Conservation (phyloP, 2,329 filamentous ascomycete genomes). For the Monilinia fructicola region DNA sequence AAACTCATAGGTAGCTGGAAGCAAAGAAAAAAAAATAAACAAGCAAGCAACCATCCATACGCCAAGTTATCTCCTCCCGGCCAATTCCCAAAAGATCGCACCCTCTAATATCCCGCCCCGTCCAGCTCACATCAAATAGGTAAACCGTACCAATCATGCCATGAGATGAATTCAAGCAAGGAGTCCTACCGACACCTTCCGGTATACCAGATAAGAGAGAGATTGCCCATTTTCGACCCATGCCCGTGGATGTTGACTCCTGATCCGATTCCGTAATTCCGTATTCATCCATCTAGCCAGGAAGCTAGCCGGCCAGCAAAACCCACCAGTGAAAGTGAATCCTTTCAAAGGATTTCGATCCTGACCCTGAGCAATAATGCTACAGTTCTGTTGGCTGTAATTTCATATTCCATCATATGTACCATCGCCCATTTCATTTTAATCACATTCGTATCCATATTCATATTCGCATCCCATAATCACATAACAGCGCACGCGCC, state of each 20-base stretch:
- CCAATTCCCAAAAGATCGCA: not conserved
- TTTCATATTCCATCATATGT: constrained; percentile 16
- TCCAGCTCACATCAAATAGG: not conserved
- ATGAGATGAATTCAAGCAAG: not conserved
- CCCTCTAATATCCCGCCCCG: not conserved
- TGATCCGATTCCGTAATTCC: not conserved
- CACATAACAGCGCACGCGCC: constrained; percentile 66
- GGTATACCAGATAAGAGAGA: not conserved
- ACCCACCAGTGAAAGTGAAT: not conserved
- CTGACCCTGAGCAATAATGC: not conserved
- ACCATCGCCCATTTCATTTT: not conserved
- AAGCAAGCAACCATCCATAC: too few relatives aligned
- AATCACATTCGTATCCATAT: not conserved
- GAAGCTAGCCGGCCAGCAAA: not conserved
- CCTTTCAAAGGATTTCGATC: not conserved
- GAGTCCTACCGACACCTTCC: too few relatives aligned
- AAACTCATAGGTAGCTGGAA: not conserved
- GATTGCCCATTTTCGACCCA: not conserved
- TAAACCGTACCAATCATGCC: not conserved
- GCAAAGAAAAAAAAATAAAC: not conserved
- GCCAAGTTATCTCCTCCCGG: not conserved
- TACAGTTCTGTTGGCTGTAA: not conserved
- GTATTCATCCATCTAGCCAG: not conserved
- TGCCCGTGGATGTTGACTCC: not conserved
- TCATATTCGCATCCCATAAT: constrained; percentile 33